phyloP scores from a whole-genome alignment of 2,329 filamentous ascomycete species.

The Fusarium sp. region DNA sequence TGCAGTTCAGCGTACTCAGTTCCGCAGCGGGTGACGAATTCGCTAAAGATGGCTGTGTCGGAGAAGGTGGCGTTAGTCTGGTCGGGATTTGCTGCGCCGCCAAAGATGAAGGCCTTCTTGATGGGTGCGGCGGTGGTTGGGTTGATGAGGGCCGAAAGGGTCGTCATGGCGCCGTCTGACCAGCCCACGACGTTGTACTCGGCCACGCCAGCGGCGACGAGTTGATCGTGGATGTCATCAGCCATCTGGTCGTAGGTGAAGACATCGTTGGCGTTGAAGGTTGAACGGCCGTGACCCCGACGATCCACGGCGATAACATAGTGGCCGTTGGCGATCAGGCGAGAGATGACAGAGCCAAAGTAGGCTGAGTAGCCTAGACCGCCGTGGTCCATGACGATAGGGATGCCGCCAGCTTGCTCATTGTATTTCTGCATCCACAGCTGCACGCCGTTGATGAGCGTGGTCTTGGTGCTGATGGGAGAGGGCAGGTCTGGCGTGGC shows the following conservation, averaged over 20 bases:
- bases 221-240: conserved; percentile 53
- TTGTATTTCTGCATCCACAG: conserved; percentile 62
- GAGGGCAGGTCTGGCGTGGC: conserved; percentile 56
- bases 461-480: conserved; percentile 50
- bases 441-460: conserved; percentile 55
- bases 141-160: conserved; percentile 56
- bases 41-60: conserved; percentile 51
- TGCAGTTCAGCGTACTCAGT: conserved; percentile 56
- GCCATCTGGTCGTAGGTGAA: conserved; percentile 60
- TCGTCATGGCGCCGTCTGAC: conserved; percentile 60
- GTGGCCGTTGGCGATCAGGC: conserved; percentile 52
- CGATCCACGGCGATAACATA: conserved; percentile 60
- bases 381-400: conserved; percentile 59
- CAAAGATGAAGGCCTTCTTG: conserved; percentile 59
- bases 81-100: conserved; percentile 50
- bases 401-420: conserved; percentile 49
- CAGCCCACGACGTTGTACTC: conserved; percentile 57
- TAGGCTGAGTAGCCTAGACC: conserved; percentile 61
- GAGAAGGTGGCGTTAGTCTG: conserved; percentile 56
- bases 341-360: conserved; percentile 56
- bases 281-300: conserved; percentile 60
- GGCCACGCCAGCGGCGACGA: conserved; percentile 49
- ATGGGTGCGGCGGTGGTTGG: conserved; percentile 50
- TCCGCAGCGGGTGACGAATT: conserved; percentile 54
- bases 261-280: conserved; percentile 53